Conservation (phyloP, 2,329 filamentous ascomycete species). For the Ceratocystis cubensis region DNA sequence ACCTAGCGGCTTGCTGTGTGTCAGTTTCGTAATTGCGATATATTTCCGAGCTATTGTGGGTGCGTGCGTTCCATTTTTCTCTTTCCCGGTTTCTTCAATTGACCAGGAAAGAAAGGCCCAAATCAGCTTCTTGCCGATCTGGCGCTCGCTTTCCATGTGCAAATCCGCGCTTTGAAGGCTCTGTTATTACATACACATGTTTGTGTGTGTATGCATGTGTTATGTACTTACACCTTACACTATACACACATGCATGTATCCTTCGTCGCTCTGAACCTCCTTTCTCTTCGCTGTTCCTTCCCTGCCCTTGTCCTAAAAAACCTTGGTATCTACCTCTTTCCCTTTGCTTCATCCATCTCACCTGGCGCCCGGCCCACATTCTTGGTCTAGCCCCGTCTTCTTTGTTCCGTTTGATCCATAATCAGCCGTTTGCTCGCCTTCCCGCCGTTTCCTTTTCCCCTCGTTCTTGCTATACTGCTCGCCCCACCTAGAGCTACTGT, state of each 20-base stretch:
- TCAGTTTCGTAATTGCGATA: neutral
- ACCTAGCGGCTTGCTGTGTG: neutral
- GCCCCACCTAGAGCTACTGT: neutral
- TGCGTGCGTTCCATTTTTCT: neutral
- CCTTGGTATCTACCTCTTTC: neutral
- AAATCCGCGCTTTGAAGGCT: neutral
- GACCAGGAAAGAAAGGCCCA: neutral
- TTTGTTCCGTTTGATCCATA: slow-evolving; percentile 3
- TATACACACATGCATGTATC: neutral
- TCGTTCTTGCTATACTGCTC: neutral
- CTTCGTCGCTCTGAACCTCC: neutral
- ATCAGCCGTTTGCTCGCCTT: neutral
- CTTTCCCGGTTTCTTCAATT: neutral
- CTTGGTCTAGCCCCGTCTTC: slow-evolving; percentile 5
- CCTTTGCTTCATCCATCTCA: neutral
- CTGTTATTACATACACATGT: neutral
- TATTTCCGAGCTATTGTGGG: neutral
- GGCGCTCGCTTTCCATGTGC: neutral
- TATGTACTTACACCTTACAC: neutral
- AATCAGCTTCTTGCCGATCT: neutral
- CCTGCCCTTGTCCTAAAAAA: neutral
- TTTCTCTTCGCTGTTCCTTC: neutral
- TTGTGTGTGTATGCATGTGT: neutral
- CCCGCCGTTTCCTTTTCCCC: neutral
- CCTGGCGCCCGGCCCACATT: neutral